These are phyloP conservation scores for Penicillium antarcticum DNA, from an alignment of 495 filamentous ascomycete species.

Conservation along the genomic window DNA sequence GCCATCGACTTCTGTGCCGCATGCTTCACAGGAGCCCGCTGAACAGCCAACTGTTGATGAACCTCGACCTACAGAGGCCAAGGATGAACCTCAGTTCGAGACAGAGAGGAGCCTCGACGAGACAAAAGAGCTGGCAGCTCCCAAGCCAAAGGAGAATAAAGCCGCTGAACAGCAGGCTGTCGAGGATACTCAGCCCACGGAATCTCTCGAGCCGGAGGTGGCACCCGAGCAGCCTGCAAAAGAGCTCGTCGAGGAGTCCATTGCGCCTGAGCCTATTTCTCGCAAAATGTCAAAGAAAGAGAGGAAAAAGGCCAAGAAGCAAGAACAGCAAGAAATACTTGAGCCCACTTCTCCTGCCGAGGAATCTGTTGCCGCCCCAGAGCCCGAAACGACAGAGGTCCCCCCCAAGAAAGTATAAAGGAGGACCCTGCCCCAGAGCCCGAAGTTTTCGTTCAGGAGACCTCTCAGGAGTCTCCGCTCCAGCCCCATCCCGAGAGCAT, in stretches of 20 bases:
- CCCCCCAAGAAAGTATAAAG: neutral
- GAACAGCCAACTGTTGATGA: neutral
- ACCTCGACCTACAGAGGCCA: neutral
- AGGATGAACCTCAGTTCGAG: neutral
- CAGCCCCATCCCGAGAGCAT: neutral
- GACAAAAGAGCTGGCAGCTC: neutral
- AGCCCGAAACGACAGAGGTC: neutral
- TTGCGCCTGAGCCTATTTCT: slow-evolving; percentile 3
- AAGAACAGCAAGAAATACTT: slow-evolving; percentile 13
- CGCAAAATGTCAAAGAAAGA: slow-evolving; percentile 40
- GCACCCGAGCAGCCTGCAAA: neutral
- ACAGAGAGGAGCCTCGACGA: neutral
- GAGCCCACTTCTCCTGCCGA: slow-evolving; percentile 1
- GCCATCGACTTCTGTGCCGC: neutral
- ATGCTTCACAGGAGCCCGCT: neutral
- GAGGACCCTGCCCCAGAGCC: slow-evolving; percentile 3
- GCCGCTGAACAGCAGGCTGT: neutral
- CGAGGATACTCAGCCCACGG: neutral
- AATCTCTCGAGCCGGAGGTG: neutral
- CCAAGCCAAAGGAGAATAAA: neutral
- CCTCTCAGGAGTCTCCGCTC: neutral
- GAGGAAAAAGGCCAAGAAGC: slow-evolving; percentile 41
- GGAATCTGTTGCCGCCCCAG: neutral
- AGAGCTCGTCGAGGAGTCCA: neutral
- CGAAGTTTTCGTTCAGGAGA: neutral